Evolutionary conservation across 2,329 filamentous ascomycete species (phyloP).

Genomic region (Penicillium sp.): DNA sequence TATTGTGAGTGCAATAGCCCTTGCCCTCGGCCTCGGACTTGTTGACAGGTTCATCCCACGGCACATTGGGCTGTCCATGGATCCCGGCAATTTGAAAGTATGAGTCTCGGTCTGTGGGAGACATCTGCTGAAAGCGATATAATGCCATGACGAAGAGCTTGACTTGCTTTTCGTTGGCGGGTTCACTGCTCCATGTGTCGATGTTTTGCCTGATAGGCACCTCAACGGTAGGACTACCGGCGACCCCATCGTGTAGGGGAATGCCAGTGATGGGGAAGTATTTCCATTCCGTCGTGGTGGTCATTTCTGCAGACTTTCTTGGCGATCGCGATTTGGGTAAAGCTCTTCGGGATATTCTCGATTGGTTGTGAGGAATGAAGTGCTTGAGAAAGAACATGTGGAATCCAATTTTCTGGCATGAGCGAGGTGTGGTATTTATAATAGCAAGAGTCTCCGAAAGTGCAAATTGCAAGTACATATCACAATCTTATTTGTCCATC

Average conservation of each 20-base stretch:
- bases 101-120: constrained; percentile 6
- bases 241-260: not conserved
- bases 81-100: constrained; percentile 16
- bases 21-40: constrained; percentile 17
- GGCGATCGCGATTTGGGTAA: not conserved
- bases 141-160: constrained; percentile 17
- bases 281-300: not conserved
- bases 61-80: constrained; percentile 11
- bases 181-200: constrained; percentile 15
- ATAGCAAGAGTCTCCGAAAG: not conserved
- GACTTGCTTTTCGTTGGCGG: constrained; percentile 16
- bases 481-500: not conserved
- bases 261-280: not conserved
- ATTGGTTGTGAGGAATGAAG: not conserved
- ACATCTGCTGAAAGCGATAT: constrained; percentile 10
- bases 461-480: not conserved
- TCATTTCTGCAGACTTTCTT: not conserved
- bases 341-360: not conserved
- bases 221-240: not conserved
- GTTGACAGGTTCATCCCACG: constrained; percentile 13
- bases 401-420: not conserved
- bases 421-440: not conserved
- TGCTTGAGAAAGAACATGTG: not conserved
- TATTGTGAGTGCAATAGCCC: constrained; percentile 79
- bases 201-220: constrained; percentile 17